Base-by-base conservation (phyloP, 305 asterid species). In the Plantago rigida region DNA sequence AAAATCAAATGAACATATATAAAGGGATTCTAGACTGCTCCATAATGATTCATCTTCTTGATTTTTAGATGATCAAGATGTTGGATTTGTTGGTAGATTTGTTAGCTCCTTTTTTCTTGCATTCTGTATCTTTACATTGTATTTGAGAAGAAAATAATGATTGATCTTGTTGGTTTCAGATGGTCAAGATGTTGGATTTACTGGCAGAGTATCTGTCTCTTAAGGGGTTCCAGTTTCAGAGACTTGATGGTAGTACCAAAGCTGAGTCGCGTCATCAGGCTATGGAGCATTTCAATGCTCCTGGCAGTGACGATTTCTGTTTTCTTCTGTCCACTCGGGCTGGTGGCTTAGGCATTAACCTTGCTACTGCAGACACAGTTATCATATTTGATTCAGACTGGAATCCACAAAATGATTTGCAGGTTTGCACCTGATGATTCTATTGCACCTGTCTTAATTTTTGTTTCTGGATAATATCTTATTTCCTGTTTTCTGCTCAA, bases 241-340 rank as follows among this genome's bases (percentile, higher is more conserved):
- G 99, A 56, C 97, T 93, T 65, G 97, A 93, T 71, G 99, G 99
- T 57, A 89, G 99, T 73, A 93, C 99, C 11, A 93, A 93, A 81
- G 81, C 99, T 14, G 99, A 93, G 86, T 75, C 82, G 71, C 94
- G 99, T 19, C 97, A 89, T 45, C 99, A 93, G 80, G 96, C 99
- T 41, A 93, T 93, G 99, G 99, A 93, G 28, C 99, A 93, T 81
- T 93, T 93, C 77, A 93, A 93, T 84, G 97, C 96, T 59, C 96
- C 90, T 60, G 94, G 89, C 44, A 93, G 99, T 60, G 99, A 89
- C 63, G 99, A 93, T 74, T 93, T 93, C 78, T 93, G 99, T 79
- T 93, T 93, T 77, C 99, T 93, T 77, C 96, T 93, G 57, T 93
- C 99, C 12, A 93, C 99, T 51, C 96, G 99, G 66, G 99, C 99